Percentiles rank a stretch among this genome's conserved stretches.
These are phyloP conservation scores for Tylopilus vinaceipallidus DNA, from an alignment of 768 basidiomycete genomes.

Conservation along the genomic window DNA sequence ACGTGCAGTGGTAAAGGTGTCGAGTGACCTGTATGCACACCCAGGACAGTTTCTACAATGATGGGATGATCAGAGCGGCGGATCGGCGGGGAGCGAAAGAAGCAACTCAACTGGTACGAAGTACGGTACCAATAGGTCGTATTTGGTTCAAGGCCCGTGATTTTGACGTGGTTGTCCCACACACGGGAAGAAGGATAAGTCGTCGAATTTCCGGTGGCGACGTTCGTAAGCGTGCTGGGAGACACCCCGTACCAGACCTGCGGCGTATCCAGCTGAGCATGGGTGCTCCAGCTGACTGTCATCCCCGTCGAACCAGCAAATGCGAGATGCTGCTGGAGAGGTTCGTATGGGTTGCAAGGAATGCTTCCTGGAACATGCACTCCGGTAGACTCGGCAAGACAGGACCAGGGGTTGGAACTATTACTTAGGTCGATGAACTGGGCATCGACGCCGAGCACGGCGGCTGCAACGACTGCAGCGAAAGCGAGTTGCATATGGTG, in stretches of 20 bases:
- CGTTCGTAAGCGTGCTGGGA: slow-evolving; percentile 16
- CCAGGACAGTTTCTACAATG: slow-evolving; percentile 24
- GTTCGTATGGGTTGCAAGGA: slow-evolving; percentile 29
- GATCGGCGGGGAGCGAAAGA: background rate
- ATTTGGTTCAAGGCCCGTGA: slow-evolving; percentile 22
- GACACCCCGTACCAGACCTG: slow-evolving; percentile 27
- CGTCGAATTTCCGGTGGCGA: slow-evolving; percentile 19
- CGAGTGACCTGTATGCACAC: slow-evolving; percentile 24
- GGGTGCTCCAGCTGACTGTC: slow-evolving; percentile 28
- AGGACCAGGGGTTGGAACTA: slow-evolving; percentile 14
- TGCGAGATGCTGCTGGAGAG: slow-evolving; percentile 26
- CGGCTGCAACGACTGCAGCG: background rate
- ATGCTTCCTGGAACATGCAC: slow-evolving; percentile 28
- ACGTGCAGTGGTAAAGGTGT: slow-evolving; percentile 26
- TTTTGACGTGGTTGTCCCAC: slow-evolving; percentile 28
- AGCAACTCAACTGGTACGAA: slow-evolving; percentile 23
- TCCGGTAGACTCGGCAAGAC: slow-evolving; percentile 28
- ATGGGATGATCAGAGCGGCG: background rate
- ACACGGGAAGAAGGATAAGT: slow-evolving; percentile 28
- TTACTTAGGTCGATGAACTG: slow-evolving; percentile 19
- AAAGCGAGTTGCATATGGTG: slow-evolving; percentile 10
- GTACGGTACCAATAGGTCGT: slow-evolving; percentile 30
- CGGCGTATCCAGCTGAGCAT: slow-evolving; percentile 17
- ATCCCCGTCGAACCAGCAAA: slow-evolving; percentile 26
- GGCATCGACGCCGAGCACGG: slow-evolving; percentile 12